phyloP scores from a whole-genome alignment of 202 grass and related monocot species.

The Musa balbisiana region DNA sequence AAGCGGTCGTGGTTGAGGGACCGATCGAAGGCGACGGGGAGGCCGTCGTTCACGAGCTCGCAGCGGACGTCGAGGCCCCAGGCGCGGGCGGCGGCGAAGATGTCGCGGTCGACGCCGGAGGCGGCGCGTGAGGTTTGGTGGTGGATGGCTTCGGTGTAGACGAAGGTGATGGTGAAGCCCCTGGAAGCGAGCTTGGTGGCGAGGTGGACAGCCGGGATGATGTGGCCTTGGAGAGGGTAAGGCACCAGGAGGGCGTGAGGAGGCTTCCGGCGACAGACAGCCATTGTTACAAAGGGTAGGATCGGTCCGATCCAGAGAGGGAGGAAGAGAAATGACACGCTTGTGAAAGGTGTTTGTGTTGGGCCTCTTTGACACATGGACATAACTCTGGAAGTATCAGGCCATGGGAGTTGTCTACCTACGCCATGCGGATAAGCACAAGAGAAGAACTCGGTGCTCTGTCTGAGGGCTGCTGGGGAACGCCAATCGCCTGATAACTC shows the following conservation, averaged over 20 bases:
- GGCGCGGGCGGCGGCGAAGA: constrained; percentile 25
- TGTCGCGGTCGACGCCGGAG: constrained; percentile 15
- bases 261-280: background rate
- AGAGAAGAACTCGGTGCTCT: too few relatives aligned
- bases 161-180: constrained; percentile 47
- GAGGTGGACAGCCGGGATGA: constrained; percentile 57
- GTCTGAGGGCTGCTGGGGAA: too few relatives aligned
- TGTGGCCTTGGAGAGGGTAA: constrained; percentile 68
- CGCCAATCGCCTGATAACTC: too few relatives aligned
- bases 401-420: too few relatives aligned
- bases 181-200: constrained; percentile 26
- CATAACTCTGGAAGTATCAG: too few relatives aligned
- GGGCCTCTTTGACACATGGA: too few relatives aligned
- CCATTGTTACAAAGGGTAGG: too few relatives aligned
- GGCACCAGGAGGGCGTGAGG: constrained; percentile 54
- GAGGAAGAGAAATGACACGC: too few relatives aligned
- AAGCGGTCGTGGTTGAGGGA: constrained; percentile 50
- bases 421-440: too few relatives aligned
- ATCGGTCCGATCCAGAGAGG: too few relatives aligned
- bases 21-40: constrained; percentile 45
- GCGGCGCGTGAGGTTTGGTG: constrained; percentile 29
- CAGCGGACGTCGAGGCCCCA: constrained; percentile 44
- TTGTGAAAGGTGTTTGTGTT: too few relatives aligned
- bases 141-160: constrained; percentile 64
- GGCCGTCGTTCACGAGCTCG: constrained; percentile 48